Evolutionary conservation across 2,329 filamentous ascomycete genomes (phyloP).

Genomic region (Emergomyces orientalis): DNA sequence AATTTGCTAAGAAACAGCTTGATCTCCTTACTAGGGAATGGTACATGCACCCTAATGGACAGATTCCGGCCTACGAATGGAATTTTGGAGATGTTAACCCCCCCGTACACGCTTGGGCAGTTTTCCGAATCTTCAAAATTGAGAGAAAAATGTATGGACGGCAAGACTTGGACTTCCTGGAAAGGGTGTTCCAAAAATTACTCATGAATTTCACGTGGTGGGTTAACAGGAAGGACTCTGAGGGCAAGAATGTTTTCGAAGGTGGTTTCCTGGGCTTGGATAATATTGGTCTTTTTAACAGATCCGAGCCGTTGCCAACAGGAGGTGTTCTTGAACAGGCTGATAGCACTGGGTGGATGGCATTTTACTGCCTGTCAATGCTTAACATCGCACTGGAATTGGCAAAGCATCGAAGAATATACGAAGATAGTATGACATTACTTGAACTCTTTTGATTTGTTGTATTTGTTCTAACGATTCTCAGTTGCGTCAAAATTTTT

Average conservation of each 20-base stretch:
- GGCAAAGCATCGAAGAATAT: conserved; percentile 87
- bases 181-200: conserved; percentile 92
- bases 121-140: conserved; percentile 95
- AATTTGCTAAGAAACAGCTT: conserved; percentile 96
- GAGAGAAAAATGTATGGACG: conserved; percentile 94
- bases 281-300: conserved; percentile 96
- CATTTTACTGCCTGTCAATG: conserved; percentile 94
- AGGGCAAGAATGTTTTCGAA: conserved; percentile 96
- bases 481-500: conserved; percentile 92
- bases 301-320: conserved; percentile 87
- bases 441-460: not conserved
- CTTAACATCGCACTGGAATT: conserved; percentile 92
- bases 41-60: conserved; percentile 98
- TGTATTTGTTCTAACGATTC: not conserved
- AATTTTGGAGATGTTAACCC: conserved; percentile 97
- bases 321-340: conserved; percentile 91
- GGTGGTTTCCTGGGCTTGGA: conserved; percentile 91
- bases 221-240: conserved; percentile 91
- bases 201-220: conserved; percentile 98
- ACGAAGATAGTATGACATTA: conserved; percentile 61
- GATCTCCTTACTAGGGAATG: conserved; percentile 93
- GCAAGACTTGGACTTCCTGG: conserved; percentile 89
- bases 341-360: conserved; percentile 98
- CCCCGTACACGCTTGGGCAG: conserved; percentile 91
- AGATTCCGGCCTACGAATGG: conserved; percentile 90